Evolutionary conservation across 2,329 filamentous ascomycete species (phyloP).

Genomic region (Colletotrichum sp.): DNA sequence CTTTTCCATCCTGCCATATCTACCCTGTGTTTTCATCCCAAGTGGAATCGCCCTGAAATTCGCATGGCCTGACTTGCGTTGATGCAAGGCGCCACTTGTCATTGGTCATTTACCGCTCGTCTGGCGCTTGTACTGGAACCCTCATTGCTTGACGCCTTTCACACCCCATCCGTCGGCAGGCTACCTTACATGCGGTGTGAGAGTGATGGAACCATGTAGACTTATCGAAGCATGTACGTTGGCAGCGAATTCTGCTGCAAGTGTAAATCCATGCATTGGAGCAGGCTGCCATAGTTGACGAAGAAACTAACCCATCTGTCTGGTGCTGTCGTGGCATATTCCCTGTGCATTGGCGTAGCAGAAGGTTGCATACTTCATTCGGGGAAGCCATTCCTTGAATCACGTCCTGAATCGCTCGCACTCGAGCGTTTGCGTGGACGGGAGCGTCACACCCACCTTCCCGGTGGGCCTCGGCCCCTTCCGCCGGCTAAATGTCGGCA

Average conservation of each 20-base stretch:
- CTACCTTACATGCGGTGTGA: not conserved
- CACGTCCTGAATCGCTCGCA: not conserved
- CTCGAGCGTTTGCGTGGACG: not conserved
- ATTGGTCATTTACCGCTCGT: not conserved
- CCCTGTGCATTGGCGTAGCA: not conserved
- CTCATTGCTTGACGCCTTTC: not conserved
- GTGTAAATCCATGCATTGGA: not conserved
- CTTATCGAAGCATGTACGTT: not conserved
- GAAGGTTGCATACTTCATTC: not conserved
- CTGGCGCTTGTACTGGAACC: not conserved
- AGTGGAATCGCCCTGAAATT: not conserved
- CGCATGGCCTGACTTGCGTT: not conserved
- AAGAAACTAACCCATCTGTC: not conserved
- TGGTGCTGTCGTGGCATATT: not conserved
- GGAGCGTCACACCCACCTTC: not conserved
- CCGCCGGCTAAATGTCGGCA: constrained; percentile 15
- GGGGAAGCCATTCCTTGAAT: not conserved
- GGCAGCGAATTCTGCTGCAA: not conserved
- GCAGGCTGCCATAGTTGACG: not conserved
- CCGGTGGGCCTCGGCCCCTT: constrained; percentile 7
- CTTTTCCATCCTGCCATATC: not conserved
- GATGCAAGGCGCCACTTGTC: not conserved
- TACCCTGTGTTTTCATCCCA: not conserved
- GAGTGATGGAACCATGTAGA: not conserved
- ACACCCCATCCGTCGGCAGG: not conserved